phyloP scores from a whole-genome alignment of 1,139 yeast genomes.

The Chernovozyma aurita region DNA sequence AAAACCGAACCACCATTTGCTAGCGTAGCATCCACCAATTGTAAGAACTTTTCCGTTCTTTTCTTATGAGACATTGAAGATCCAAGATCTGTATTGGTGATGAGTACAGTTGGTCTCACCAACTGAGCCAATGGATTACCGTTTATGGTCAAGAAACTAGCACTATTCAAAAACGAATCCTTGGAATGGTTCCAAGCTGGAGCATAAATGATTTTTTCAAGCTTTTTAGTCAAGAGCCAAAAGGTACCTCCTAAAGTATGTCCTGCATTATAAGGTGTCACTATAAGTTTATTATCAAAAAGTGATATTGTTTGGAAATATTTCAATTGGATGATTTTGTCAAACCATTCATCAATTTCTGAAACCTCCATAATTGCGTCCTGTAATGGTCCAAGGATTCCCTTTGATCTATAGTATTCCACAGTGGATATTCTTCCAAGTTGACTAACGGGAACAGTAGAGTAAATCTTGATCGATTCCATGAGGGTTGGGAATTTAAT shows the following conservation, averaged over 20 bases:
- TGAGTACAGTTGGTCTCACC: conserved; percentile 76
- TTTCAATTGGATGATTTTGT: conserved; percentile 62
- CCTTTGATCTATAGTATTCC: conserved; percentile 70
- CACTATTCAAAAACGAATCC: conserved; percentile 78
- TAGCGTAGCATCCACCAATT: conserved; percentile 61
- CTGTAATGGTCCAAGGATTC: conserved; percentile 70
- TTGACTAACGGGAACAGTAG: conserved; percentile 85
- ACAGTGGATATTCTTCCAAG: conserved; percentile 82
- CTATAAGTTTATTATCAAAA: conserved; percentile 54
- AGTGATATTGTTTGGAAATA: conserved; percentile 73
- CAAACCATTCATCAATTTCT: conserved; percentile 80
- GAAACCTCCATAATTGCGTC: conserved; percentile 59
- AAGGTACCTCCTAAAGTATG: conserved; percentile 89
- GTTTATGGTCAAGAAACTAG: conserved; percentile 54
- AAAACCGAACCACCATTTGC: conserved; percentile 72
- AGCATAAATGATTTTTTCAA: conserved; percentile 80
- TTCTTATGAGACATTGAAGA: conserved; percentile 61
- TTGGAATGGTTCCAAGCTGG: conserved; percentile 95
- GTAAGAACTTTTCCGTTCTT: conserved; percentile 61
- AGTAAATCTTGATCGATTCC: conserved; percentile 68
- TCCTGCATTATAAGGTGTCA: conserved; percentile 89
- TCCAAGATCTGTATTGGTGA: conserved; percentile 74
- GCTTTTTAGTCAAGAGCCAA: conserved; percentile 73
- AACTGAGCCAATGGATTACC: conserved; percentile 60
- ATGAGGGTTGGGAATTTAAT: conserved; percentile 56